Percentiles rank a stretch among this genome's conserved stretches.
These are phyloP conservation scores for Talaromyces thailandensis DNA, from an alignment of 495 filamentous ascomycete genomes.

Conservation along the genomic window DNA sequence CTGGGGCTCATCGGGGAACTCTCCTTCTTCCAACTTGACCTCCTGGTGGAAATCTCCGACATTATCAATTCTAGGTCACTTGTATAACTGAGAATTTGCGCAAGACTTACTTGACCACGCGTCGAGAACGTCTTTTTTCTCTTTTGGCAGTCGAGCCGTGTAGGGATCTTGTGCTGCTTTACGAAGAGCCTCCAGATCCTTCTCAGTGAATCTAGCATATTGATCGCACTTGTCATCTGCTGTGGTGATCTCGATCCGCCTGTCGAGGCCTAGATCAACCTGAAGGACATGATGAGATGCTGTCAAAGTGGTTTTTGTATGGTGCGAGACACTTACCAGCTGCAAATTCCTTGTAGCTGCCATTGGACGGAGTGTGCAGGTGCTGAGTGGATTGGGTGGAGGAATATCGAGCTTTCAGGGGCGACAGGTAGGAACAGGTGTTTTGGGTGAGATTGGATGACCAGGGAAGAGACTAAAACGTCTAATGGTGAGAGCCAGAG, in stretches of 20 bases:
- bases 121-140: not conserved
- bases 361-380: not conserved
- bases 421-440: not conserved
- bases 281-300: constrained; percentile 8
- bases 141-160: not conserved
- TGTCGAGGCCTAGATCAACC: constrained; percentile 26
- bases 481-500: not conserved
- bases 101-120: constrained; percentile 24
- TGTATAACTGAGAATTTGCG: not conserved
- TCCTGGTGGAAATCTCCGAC: constrained; percentile 18
- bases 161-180: not conserved
- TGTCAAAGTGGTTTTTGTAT: not conserved
- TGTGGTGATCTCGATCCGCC: constrained; percentile 26
- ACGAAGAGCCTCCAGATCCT: not conserved
- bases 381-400: not conserved
- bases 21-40: constrained; percentile 18
- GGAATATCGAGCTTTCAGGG: not conserved
- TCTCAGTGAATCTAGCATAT: not conserved
- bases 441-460: not conserved
- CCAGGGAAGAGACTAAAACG: not conserved
- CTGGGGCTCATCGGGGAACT: constrained; percentile 16
- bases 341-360: not conserved
- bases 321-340: not conserved
- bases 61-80: not conserved
- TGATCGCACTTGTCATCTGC: constrained; percentile 9